Evolutionary conservation across 1,284 basidiomycete genomes (phyloP).

Genomic region (Trichosporon sp.): DNA sequence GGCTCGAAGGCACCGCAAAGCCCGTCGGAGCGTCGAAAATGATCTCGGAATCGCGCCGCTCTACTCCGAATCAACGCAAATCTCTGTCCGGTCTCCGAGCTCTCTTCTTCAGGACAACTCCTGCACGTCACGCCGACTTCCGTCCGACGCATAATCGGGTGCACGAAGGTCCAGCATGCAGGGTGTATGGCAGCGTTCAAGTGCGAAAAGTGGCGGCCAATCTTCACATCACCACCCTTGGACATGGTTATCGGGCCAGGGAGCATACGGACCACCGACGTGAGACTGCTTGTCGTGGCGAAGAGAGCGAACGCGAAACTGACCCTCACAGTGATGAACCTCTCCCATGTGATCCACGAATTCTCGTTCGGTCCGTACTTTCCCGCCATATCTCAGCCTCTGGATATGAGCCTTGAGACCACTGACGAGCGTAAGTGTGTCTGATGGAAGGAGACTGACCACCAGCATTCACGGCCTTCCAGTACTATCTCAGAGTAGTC

Average conservation of each 20-base stretch:
- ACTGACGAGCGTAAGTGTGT: slow-evolving; percentile 65
- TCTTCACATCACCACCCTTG: slow-evolving; percentile 81
- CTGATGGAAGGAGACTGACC: background rate
- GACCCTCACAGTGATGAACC: slow-evolving; percentile 71
- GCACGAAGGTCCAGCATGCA: slow-evolving; percentile 64
- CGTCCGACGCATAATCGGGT: slow-evolving; percentile 67
- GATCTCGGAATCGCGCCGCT: slow-evolving; percentile 34
- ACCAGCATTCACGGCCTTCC: slow-evolving; percentile 85
- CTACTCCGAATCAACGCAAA: slow-evolving; percentile 37
- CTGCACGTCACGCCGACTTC: slow-evolving; percentile 55
- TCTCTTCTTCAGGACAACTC: slow-evolving; percentile 54
- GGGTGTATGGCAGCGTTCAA: slow-evolving; percentile 74
- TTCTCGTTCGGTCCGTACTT: slow-evolving; percentile 96
- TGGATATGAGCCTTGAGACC: slow-evolving; percentile 83
- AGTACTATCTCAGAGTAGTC: slow-evolving; percentile 91
- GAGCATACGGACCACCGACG: slow-evolving; percentile 77
- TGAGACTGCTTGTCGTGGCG: background rate
- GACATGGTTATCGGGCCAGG: slow-evolving; percentile 83
- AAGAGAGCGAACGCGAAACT: background rate
- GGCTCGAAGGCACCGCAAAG: slow-evolving; percentile 6
- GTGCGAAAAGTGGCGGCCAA: slow-evolving; percentile 93
- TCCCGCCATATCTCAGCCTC: slow-evolving; percentile 88
- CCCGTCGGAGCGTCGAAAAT: slow-evolving; percentile 37
- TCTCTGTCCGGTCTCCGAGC: slow-evolving; percentile 37
- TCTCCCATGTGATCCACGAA: slow-evolving; percentile 91